Evolutionary conservation across 768 basidiomycete genomes (phyloP), one percentile per base, ranked within the genome.

Genomic region (Lepiota brunneoincarnata): DNA sequence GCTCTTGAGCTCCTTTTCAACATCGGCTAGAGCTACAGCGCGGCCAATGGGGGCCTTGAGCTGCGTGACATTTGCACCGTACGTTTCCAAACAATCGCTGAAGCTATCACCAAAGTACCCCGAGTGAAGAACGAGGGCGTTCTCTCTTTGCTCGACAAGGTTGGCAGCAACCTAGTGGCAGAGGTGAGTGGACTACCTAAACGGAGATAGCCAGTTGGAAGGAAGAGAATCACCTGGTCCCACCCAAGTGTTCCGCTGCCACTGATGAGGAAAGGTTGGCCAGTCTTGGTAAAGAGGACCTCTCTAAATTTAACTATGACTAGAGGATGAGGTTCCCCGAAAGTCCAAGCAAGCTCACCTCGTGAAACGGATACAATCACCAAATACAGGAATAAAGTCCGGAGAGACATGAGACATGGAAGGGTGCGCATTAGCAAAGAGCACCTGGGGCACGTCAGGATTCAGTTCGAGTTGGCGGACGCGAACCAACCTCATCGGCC

Each of bases 51-150:
- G 79, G 3, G 95, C 92, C 60, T 79, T 86, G 62, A 99, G 68
- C 62, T 95, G 85, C 39, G 87, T 85, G 17, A 94, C 94, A 20
- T 86, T 81, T 11, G 91, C 94, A 36, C 94, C 94, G 66, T 98
- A 99, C 1, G 87, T 82, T 62, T 84, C 79, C 53, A 98, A 77
- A 68, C 92, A 95, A 40, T 95, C 91, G 23, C 83, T 78, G 62
- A 96, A 94, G 61, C 87, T 81, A 64, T 96, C 91, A 12, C 91
- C 95, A 67, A 98, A 98, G 77, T 98, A 98, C 5, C 96, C 96
- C 18, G 83, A 86, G 70, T 93, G 84, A 44, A 97, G 76, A 0
- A 98, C 91, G 47, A 97, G 82, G 18, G 78, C 91, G 55, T 83
- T 73, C 60, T 93, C 88, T 51, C 86, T 86, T 3, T 80, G 78